A percentile compares a stretch with the other conserved stretches of the same genome.
These are phyloP conservation scores for Aspergillus vadensis DNA, from an alignment of 2,329 filamentous ascomycete genomes.

Conservation along the genomic window DNA sequence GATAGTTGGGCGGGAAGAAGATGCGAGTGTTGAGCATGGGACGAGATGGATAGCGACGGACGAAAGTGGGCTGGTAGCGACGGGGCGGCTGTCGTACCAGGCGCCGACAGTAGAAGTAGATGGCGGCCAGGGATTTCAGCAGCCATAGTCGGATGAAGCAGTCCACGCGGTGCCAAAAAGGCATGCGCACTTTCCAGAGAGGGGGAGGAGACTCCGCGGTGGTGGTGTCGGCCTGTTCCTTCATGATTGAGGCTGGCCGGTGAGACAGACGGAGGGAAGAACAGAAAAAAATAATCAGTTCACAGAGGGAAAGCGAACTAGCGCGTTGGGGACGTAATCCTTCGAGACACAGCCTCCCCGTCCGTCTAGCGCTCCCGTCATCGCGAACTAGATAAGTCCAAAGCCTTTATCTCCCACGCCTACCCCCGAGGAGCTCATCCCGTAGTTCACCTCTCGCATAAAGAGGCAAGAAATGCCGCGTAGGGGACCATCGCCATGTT, in stretches of 20 bases:
- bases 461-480: too few relatives aligned
- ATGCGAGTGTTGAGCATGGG: conserved; percentile 9
- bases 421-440: too few relatives aligned
- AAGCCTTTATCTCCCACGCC: too few relatives aligned
- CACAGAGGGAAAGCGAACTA: too few relatives aligned
- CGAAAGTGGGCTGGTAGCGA: conserved; percentile 2
- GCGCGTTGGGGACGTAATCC: too few relatives aligned
- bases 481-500: too few relatives aligned
- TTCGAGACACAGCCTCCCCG: too few relatives aligned
- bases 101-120: conserved; percentile 18
- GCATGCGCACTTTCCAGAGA: conserved; percentile 19
- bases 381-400: too few relatives aligned
- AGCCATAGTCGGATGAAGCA: conserved; percentile 27
- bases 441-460: too few relatives aligned
- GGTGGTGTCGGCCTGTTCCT: not conserved
- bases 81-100: conserved; percentile 9
- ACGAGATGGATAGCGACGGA: conserved; percentile 6
- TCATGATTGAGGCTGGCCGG: not conserved
- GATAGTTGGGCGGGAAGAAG: conserved; percentile 17
- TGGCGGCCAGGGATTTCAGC: conserved; percentile 16
- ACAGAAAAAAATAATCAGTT: too few relatives aligned
- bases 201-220: not conserved
- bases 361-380: too few relatives aligned
- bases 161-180: conserved; percentile 18
- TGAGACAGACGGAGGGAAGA: too few relatives aligned